These are phyloP conservation scores for Cicer yamashitae DNA, from an alignment of 306 rosid species.

Conservation along the genomic window DNA sequence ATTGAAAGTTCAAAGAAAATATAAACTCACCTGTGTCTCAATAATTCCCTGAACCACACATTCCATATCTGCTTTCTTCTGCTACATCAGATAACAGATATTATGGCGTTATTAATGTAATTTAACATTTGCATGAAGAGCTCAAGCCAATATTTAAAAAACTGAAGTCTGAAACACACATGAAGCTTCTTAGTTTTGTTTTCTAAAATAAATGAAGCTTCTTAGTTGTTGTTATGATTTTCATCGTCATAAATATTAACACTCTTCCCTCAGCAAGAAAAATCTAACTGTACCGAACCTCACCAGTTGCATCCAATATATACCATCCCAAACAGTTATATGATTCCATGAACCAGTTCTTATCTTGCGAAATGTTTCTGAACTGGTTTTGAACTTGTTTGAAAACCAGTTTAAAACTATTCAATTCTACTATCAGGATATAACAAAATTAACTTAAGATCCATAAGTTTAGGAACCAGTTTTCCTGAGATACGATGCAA, in stretches of 20 bases:
- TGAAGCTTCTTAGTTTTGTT: constrained; percentile 9
- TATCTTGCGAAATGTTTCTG: background rate
- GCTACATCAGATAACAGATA: constrained; percentile 35
- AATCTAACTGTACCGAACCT: background rate
- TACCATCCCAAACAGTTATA: background rate
- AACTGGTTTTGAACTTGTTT: background rate
- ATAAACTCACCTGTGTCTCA: constrained; percentile 74
- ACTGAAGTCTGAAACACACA: constrained; percentile 5
- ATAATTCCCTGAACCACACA: constrained; percentile 94
- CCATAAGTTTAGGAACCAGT: background rate
- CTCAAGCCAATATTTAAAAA: background rate
- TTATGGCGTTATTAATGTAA: background rate
- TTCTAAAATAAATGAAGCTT: no score
- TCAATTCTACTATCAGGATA: no score
- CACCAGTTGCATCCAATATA: background rate
- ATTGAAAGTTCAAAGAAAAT: background rate
- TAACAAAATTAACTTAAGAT: background rate
- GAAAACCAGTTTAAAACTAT: background rate
- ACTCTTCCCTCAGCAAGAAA: background rate
- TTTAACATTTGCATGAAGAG: background rate
- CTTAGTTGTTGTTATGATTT: background rate
- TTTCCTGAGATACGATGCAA: background rate
- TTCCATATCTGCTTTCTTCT: constrained; percentile 58
- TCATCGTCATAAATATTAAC: background rate
- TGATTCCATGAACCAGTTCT: background rate